phyloP scores from a whole-genome alignment of 768 basidiomycete species.

The Antrodiella citrinella region DNA sequence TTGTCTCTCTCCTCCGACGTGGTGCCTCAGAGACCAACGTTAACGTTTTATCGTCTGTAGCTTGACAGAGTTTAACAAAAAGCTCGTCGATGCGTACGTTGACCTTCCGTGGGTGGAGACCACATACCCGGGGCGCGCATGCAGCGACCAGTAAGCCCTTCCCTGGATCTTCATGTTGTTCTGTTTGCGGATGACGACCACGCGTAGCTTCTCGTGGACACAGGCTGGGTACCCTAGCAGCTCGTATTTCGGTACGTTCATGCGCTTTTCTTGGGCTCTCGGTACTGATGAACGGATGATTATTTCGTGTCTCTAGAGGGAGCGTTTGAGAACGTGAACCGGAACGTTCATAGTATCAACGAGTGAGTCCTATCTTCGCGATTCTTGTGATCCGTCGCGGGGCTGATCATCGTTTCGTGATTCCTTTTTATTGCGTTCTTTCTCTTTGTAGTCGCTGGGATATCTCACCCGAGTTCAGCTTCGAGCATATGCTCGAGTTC shows the following conservation, averaged over 20 bases:
- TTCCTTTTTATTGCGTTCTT: slow-evolving; percentile 3
- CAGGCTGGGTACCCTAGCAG: slow-evolving; percentile 81
- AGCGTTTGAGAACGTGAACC: slow-evolving; percentile 68
- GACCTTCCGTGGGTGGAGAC: slow-evolving; percentile 84
- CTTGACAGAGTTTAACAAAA: slow-evolving; percentile 74
- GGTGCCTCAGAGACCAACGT: neutral
- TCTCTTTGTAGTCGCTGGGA: slow-evolving; percentile 58
- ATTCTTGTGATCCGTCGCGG: too few species aligned
- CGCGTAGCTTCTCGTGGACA: slow-evolving; percentile 65
- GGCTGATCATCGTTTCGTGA: too few species aligned
- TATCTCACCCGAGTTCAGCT: slow-evolving; percentile 83
- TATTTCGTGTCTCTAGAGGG: slow-evolving; percentile 36
- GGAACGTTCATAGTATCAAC: slow-evolving; percentile 70
- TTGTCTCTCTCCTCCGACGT: slow-evolving; percentile 11
- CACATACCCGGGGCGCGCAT: slow-evolving; percentile 86
- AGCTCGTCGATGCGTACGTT: slow-evolving; percentile 70
- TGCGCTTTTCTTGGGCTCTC: neutral
- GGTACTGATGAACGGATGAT: too few species aligned
- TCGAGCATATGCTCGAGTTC: slow-evolving; percentile 75
- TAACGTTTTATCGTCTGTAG: slow-evolving; percentile 30
- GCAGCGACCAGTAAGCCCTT: slow-evolving; percentile 78
- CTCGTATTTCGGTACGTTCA: slow-evolving; percentile 67
- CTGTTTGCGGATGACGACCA: too few species aligned
- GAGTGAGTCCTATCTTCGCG: slow-evolving; percentile 62
- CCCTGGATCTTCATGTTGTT: too few species aligned